phyloP scores from a whole-genome alignment of 2,329 filamentous ascomycete genomes.

The Ophioceras dolichostomum region DNA sequence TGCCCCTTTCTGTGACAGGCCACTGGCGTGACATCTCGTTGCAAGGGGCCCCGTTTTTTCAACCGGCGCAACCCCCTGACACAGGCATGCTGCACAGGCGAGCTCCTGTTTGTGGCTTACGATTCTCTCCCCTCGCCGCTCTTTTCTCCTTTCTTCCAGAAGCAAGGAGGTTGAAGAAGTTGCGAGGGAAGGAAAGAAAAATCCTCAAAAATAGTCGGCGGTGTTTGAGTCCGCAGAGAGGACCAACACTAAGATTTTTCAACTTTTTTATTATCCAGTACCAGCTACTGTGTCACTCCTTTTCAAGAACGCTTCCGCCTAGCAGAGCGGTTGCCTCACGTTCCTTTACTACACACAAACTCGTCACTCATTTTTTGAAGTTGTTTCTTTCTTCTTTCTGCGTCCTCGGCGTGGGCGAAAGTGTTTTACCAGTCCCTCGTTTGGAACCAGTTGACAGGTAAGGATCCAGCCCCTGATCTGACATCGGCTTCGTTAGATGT shows the following conservation, averaged over 20 bases:
- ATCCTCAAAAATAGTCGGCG: no score
- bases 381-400: constrained; percentile 1
- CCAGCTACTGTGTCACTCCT: neutral
- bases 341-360: neutral
- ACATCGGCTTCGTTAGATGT: constrained; percentile 3
- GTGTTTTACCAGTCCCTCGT: constrained; percentile 6
- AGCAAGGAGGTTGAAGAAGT: neutral
- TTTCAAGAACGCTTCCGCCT: no score
- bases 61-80: constrained; percentile 3
- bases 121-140: neutral
- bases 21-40: constrained; percentile 1
- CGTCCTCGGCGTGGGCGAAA: neutral
- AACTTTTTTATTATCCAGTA: neutral
- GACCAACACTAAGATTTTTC: neutral
- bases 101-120: neutral
- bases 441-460: constrained; percentile 11
- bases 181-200: neutral
- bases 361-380: neutral
- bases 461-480: constrained; percentile 15
- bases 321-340: no score
- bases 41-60: constrained; percentile 1
- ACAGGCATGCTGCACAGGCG: neutral
- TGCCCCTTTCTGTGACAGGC: constrained; percentile 1
- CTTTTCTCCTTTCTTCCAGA: constrained; percentile 1
- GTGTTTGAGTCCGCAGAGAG: neutral